A percentile compares a stretch with the other conserved stretches of the same genome.
Evolutionary conservation across 768 basidiomycete species (phyloP).

Genomic region (Tylopilus balloui): DNA sequence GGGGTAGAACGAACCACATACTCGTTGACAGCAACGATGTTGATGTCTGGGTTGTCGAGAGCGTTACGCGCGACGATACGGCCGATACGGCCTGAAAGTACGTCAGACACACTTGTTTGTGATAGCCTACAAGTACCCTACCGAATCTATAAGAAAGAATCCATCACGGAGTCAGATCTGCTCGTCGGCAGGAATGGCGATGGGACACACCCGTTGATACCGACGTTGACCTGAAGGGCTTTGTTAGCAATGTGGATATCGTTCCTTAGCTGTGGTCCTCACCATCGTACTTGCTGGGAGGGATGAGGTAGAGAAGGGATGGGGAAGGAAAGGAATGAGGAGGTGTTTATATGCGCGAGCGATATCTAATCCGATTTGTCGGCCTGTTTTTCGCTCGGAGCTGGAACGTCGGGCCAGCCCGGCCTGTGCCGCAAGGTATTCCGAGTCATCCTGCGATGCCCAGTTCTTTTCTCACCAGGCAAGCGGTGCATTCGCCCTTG

Average conservation of each 20-base stretch:
- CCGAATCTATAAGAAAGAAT: constrained; percentile 55
- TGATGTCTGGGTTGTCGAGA: constrained; percentile 62
- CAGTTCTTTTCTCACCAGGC: background rate
- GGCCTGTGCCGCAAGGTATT: constrained; percentile 10
- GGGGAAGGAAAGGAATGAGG: constrained; percentile 1
- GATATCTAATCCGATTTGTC: constrained; percentile 23
- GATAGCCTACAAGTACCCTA: constrained; percentile 35
- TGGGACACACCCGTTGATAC: constrained; percentile 84
- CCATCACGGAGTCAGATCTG: constrained; percentile 11
- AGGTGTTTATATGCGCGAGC: constrained; percentile 25
- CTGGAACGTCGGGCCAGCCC: constrained; percentile 19
- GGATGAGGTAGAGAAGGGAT: constrained; percentile 4
- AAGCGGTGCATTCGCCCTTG: background rate
- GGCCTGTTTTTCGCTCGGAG: constrained; percentile 20
- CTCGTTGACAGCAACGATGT: constrained; percentile 96
- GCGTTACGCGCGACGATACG: constrained; percentile 98
- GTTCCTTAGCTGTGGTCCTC: background rate
- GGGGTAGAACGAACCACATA: constrained; percentile 37
- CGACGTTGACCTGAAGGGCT: constrained; percentile 65
- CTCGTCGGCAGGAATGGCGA: constrained; percentile 1
- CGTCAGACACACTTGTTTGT: constrained; percentile 5
- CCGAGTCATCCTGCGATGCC: background rate
- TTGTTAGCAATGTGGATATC: constrained; percentile 2
- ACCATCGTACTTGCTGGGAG: constrained; percentile 23
- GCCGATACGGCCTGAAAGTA: constrained; percentile 84